Conservation (phyloP, 116 monocot genomes). For the Iris pallida region DNA sequence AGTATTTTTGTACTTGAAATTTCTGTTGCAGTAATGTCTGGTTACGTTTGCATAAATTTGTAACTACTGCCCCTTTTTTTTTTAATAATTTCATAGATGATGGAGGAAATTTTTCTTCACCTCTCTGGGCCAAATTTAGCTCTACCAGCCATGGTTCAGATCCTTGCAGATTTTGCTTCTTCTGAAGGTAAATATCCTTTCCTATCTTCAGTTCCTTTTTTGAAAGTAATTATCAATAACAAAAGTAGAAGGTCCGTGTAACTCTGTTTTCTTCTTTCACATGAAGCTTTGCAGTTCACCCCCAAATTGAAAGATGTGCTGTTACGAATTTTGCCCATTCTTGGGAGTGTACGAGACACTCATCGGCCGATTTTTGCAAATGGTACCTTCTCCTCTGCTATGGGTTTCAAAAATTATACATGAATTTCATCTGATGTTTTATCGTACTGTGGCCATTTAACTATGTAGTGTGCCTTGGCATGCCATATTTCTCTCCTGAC, state of each 20-base stretch:
- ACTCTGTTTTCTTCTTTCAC: no score
- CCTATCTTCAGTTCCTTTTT: no score
- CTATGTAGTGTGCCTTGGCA: slow-evolving; percentile 55
- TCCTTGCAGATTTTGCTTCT: slow-evolving; percentile 91
- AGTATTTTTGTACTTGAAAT: neutral
- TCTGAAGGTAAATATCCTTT: slow-evolving; percentile 55
- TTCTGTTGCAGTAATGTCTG: neutral
- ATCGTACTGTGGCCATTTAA: slow-evolving; percentile 65
- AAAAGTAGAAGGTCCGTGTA: no score
- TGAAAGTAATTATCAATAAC: no score
- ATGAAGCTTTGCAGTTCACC: slow-evolving; percentile 81
- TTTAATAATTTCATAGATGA: slow-evolving; percentile 39
- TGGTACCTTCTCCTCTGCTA: slow-evolving; percentile 41
- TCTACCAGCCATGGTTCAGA: slow-evolving; percentile 88
- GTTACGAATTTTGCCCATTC: slow-evolving; percentile 72
- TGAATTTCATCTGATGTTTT: no score
- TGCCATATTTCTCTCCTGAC: neutral
- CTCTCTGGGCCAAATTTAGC: slow-evolving; percentile 78
- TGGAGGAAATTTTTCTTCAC: slow-evolving; percentile 95
- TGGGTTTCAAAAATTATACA: neutral
- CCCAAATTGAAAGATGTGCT: slow-evolving; percentile 96
- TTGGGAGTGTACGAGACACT: slow-evolving; percentile 77
- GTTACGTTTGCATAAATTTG: neutral
- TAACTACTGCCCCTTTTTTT: neutral
- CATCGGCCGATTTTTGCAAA: slow-evolving; percentile 90